Percentiles rank a stretch among this genome's conserved stretches.
These are phyloP conservation scores for Mrakia blollopis DNA, from an alignment of 768 basidiomycete species.

Conservation along the genomic window DNA sequence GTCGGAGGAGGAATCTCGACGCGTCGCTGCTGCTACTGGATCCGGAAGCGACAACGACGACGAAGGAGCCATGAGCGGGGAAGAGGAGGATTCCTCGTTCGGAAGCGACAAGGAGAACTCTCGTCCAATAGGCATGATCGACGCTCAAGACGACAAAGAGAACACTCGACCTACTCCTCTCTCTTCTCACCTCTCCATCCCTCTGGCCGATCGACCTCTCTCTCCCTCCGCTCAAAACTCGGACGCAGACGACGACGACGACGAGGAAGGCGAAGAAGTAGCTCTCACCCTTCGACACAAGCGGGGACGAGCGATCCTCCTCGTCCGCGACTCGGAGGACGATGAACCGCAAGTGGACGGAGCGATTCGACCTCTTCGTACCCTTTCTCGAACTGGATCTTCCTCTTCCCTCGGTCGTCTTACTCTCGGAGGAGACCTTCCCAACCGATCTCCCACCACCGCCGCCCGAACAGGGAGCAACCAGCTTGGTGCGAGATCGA, in stretches of 20 bases:
- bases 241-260: constrained; percentile 67
- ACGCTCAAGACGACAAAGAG: constrained; percentile 17
- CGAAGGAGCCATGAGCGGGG: neutral
- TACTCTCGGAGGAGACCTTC: neutral
- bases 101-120: constrained; percentile 30
- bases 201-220: constrained; percentile 26
- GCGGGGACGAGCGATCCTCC: constrained; percentile 48
- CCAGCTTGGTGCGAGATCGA: neutral
- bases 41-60: neutral
- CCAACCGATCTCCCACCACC: neutral
- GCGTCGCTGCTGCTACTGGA: neutral
- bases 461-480: neutral
- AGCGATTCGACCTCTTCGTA: neutral
- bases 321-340: constrained; percentile 47
- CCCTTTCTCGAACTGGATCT: neutral
- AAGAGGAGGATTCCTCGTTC: neutral
- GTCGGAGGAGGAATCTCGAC: neutral
- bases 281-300: constrained; percentile 38
- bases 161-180: neutral
- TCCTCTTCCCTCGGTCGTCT: neutral
- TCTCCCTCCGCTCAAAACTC: constrained; percentile 82
- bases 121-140: neutral
- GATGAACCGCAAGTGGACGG: neutral
- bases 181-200: neutral
- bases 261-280: constrained; percentile 48